Evolutionary conservation across 2,329 filamentous ascomycete species (phyloP).

Genomic region (Aspergillus ustus): DNA sequence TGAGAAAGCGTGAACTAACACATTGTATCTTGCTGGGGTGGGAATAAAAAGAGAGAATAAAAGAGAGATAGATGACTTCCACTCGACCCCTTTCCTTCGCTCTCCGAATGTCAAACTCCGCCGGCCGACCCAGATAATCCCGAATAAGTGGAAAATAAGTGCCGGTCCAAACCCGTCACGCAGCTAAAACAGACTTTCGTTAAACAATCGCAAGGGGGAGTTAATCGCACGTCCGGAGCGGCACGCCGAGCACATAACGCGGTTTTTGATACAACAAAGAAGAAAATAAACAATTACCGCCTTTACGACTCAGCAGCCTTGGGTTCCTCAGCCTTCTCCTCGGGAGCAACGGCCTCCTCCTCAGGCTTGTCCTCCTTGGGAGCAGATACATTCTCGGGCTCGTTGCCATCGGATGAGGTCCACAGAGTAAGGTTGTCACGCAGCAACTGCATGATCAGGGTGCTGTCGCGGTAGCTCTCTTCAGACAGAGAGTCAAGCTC

Average conservation of each 20-base stretch:
- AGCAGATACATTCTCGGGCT: constrained; percentile 54
- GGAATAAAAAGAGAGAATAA: constrained; percentile 46
- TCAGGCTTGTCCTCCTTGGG: constrained; percentile 47
- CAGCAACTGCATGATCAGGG: constrained; percentile 98
- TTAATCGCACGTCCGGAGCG: constrained; percentile 39
- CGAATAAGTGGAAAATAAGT: constrained; percentile 42
- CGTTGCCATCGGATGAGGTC: constrained; percentile 90
- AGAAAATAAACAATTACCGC: constrained; percentile 25
- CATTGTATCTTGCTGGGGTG: constrained; percentile 46
- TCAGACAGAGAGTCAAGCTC: constrained; percentile 97
- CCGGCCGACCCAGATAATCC: constrained; percentile 44
- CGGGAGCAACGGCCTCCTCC: constrained; percentile 42
- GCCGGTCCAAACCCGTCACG: constrained; percentile 43
- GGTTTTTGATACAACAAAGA: constrained; percentile 33
- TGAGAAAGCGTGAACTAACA: constrained; percentile 36
- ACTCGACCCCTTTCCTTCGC: constrained; percentile 45
- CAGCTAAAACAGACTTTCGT: constrained; percentile 42
- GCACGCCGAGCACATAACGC: constrained; percentile 33
- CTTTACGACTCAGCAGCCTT: constrained; percentile 39
- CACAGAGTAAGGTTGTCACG: constrained; percentile 98
- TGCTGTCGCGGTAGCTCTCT: constrained; percentile 99
- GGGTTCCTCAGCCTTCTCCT: constrained; percentile 46
- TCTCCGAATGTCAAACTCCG: constrained; percentile 51
- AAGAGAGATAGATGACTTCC: constrained; percentile 46
- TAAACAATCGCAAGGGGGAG: constrained; percentile 37